These are phyloP conservation scores for Aspergillus fructus DNA, from an alignment of 2,329 filamentous ascomycete genomes.

Conservation along the genomic window DNA sequence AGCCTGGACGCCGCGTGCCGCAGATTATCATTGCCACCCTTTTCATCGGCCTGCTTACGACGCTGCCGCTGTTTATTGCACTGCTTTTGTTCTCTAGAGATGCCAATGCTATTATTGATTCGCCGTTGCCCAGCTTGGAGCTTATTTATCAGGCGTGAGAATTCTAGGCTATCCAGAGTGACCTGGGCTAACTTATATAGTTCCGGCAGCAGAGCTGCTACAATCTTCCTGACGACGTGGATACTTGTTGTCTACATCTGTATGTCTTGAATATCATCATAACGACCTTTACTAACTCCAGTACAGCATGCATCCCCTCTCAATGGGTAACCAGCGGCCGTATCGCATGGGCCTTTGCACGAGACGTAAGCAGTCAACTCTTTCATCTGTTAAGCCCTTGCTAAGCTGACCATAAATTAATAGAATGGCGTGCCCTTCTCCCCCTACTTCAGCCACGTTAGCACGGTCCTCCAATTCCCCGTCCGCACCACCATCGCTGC, in stretches of 20 bases:
- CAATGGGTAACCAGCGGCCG: slow-evolving; percentile 13
- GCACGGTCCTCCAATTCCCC: slow-evolving; percentile 22
- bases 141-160: not conserved
- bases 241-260: slow-evolving; percentile 17
- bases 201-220: not conserved
- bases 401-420: too few relatives aligned
- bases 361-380: not conserved
- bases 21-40: slow-evolving; percentile 22
- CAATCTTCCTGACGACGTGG: slow-evolving; percentile 14
- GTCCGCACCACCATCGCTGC: slow-evolving; percentile 45
- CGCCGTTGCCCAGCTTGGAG: not conserved
- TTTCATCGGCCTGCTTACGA: slow-evolving; percentile 19
- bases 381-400: not conserved
- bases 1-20: slow-evolving; percentile 21
- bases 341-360: slow-evolving; percentile 13
- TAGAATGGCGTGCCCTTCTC: slow-evolving; percentile 18
- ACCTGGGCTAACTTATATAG: not conserved
- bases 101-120: not conserved
- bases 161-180: not conserved
- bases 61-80: not conserved
- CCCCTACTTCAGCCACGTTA: slow-evolving; percentile 16
- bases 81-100: not conserved
- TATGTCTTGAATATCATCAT: not conserved
- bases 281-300: not conserved
- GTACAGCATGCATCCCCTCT: not conserved